Evolutionary conservation across 805 yeast genomes (phyloP), one percentile per base, ranked within the genome.

Genomic region (Danielozyma ontarioensis): DNA sequence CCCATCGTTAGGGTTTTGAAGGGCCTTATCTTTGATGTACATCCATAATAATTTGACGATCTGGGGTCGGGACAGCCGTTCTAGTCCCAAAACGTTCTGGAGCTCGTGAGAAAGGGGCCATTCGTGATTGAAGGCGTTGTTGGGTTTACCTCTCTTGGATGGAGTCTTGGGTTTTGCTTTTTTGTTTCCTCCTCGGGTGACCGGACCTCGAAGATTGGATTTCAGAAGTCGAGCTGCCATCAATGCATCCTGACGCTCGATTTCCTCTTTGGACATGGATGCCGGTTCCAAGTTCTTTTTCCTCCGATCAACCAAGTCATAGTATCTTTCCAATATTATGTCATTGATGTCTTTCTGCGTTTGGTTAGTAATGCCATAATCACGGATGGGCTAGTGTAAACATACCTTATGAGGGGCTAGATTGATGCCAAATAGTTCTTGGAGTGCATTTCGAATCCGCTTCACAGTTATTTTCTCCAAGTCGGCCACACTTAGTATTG

Each of bases 41-140:
- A 65, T 71, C 94, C 94, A 84, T 4, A 83, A 52, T 29, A 56
- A 56, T 40, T 81, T 81, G 7, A 83, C 88, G 13, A 82, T 78
- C 50, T 80, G 80, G 0, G 90, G 78, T 44, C 95, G 60, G 3
- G 89, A 69, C 27, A 76, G 48, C 34, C 58, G 66, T 2, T 51
- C 51, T 2, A 31, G 38, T 0, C 66, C 68, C 6, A 84, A 50
- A 12, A 85, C 52, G 3, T 51, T 64, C 31, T 68, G 64, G 21
- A 85, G 62, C 25, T 69, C 70, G 2, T 71, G 64, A 19, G 83
- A 74, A 16, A 83, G 52, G 7, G 54, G 53, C 55, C 68, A 51
- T 13, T 72, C 74, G 25, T 64, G 62, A 28, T 70, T 62, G 48
- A 64, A 63, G 5, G 65, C 55, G 26, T 62, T 54, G 43, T 61